Evolutionary conservation across 2,329 filamentous ascomycete species (phyloP), one percentile per base, ranked within the genome.

Genomic region (Bipolaris sorokiniana): DNA sequence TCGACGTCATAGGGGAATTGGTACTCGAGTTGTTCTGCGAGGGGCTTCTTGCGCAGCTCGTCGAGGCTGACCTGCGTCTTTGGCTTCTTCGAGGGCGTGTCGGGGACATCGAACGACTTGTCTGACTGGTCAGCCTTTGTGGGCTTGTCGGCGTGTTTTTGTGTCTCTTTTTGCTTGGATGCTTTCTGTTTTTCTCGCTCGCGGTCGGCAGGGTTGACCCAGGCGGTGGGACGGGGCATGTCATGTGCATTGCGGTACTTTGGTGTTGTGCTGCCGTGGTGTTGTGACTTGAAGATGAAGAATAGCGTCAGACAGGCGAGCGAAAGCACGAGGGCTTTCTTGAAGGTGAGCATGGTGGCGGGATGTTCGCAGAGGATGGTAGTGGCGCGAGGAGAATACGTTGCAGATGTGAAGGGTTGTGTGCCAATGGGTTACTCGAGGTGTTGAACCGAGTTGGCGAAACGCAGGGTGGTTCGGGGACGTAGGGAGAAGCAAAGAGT

Each of bases 1-100:
- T 92, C 87, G 61, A 94, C 83, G 71, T 97, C 90, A 82, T 98
- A 99, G 18, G 93, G 92, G 77, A 95, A 98, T 68, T 96, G 90
- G 80, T 96, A 97, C 50, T 88, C 89, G 55, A 99, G 86, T 79
- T 95, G 85, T 63, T 97, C 80, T 85, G 90, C 82, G 51, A 93
- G 83, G 15, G 90, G 87, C 79, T 90, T 87, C 72, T 83, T 85
- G 56, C 87, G 86, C 72, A 91, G 83, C 75, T 94, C 89, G 51
- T 87, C 83, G 65, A 92, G 79, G 50, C 85, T 80, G 68, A 90
- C 85, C 72, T 91, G 88, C 7, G 80, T 78, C 55, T 76, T 75
- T 38, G 70, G 79, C 74, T 73, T 83, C 70, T 81, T 79, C 26
- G 66, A 38, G 22, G 68, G 65, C 13, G 60, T 61, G 53, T 63